A percentile compares a stretch with the other conserved stretches of the same genome.
These are phyloP conservation scores for Hemerocallis citrina DNA, from an alignment of 106 monocot genomes.

Conservation along the genomic window DNA sequence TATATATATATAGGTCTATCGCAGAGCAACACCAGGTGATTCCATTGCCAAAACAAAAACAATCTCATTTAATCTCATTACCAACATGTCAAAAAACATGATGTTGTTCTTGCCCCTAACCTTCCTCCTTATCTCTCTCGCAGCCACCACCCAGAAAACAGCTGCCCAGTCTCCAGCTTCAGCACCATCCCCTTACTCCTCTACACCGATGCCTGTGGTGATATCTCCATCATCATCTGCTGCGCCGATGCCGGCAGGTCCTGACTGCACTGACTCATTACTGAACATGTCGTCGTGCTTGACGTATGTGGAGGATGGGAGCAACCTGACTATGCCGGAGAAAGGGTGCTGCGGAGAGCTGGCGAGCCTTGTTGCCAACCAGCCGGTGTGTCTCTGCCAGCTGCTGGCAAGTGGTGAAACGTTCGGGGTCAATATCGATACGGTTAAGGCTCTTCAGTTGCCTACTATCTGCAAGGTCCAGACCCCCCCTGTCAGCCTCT, in stretches of 20 bases:
- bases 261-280: constrained; percentile 15
- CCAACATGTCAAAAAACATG: no score
- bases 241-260: neutral
- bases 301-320: constrained; percentile 36
- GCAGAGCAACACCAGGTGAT: no score
- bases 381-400: constrained; percentile 37
- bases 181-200: neutral
- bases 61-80: no score
- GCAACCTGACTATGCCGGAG: constrained; percentile 38
- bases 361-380: constrained; percentile 14
- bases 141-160: neutral
- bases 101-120: neutral
- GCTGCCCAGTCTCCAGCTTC: neutral
- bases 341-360: constrained; percentile 44
- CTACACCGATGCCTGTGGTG: neutral
- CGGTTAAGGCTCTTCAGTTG: constrained; percentile 27
- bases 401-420: constrained; percentile 17
- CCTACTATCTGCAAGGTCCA: constrained; percentile 32
- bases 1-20: no score
- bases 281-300: constrained; percentile 33
- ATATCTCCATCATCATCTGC: constrained; percentile 1
- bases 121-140: neutral
- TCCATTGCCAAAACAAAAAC: no score
- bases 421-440: constrained; percentile 37
- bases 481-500: constrained; percentile 30